Percentiles rank a stretch among this genome's conserved stretches.
Conservation (phyloP, 306 rosid species). For the Quercus alba region DNA sequence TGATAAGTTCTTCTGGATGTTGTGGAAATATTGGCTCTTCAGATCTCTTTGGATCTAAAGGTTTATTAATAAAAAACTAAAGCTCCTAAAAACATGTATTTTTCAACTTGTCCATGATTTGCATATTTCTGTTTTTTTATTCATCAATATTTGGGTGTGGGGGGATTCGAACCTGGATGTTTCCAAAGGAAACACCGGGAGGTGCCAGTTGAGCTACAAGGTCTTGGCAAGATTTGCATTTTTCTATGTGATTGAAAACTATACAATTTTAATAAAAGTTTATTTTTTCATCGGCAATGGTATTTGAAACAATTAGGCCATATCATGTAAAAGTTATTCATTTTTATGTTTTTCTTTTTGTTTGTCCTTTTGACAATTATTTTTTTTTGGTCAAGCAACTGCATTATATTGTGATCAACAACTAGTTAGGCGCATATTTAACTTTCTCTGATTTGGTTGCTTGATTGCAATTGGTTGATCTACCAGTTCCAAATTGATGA, state of each 20-base stretch:
- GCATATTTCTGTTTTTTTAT: background rate
- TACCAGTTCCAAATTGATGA: slow-evolving; percentile 3
- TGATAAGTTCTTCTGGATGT: background rate
- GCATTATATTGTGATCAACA: background rate
- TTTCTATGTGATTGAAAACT: background rate
- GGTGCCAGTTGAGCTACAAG: too few species aligned
- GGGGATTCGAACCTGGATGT: too few species aligned
- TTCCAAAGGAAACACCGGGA: too few species aligned
- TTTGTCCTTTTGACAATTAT: background rate
- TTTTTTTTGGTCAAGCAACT: background rate
- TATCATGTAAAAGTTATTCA: background rate
- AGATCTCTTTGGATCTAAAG: slow-evolving; percentile 17
- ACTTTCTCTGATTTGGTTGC: background rate
- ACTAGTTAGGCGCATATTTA: background rate
- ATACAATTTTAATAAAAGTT: background rate
- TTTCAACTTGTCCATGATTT: slow-evolving; percentile 1
- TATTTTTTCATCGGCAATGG: background rate
- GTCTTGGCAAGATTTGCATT: background rate
- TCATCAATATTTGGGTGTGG: too few species aligned
- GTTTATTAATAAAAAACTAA: slow-evolving; percentile 10
- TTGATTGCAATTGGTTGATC: slow-evolving; percentile 3
- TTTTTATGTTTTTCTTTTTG: background rate
- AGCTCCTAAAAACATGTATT: background rate
- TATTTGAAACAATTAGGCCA: background rate
- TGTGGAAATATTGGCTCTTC: background rate